A percentile compares a stretch with the other conserved stretches of the same genome.
Conservation (phyloP, 2,329 filamentous ascomycete species). For the Talaromyces sp. region DNA sequence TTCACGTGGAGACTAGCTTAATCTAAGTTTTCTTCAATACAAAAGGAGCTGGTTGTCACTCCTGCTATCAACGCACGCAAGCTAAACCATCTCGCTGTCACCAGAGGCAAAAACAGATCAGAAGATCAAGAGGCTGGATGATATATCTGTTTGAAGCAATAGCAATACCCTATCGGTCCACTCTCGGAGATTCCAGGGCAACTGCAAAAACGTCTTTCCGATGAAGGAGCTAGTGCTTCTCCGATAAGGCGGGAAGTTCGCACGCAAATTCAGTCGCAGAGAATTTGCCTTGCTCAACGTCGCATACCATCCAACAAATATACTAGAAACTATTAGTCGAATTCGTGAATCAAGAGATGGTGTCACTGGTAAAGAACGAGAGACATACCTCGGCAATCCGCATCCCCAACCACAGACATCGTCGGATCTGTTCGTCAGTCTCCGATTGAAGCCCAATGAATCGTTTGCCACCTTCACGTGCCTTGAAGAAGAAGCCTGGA, state of each 20-base stretch:
- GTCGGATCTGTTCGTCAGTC: constrained; percentile 47
- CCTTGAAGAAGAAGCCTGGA: constrained; percentile 48
- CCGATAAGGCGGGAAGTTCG: constrained; percentile 23
- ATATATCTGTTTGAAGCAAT: too few relatives aligned
- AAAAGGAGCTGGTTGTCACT: too few relatives aligned
- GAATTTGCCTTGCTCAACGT: constrained; percentile 29
- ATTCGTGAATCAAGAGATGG: too few relatives aligned
- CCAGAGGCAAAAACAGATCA: too few relatives aligned
- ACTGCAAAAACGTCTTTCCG: not conserved
- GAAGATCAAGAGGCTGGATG: too few relatives aligned
- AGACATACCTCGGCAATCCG: constrained; percentile 42
- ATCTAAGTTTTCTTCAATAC: too few relatives aligned
- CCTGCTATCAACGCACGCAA: too few relatives aligned
- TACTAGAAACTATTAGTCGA: constrained; percentile 23
- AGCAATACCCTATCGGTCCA: too few relatives aligned
- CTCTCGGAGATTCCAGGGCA: too few relatives aligned
- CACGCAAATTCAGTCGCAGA: constrained; percentile 30
- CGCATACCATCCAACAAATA: constrained; percentile 40
- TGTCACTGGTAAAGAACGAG: not conserved
- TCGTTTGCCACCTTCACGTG: constrained; percentile 55
- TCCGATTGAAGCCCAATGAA: constrained; percentile 51
- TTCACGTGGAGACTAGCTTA: too few relatives aligned
- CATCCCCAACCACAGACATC: constrained; percentile 50
- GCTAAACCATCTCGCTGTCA: too few relatives aligned
- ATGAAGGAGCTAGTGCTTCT: constrained; percentile 5